Evolutionary conservation across 2,329 filamentous ascomycete species (phyloP).

Genomic region (Elsinoe arachidis): DNA sequence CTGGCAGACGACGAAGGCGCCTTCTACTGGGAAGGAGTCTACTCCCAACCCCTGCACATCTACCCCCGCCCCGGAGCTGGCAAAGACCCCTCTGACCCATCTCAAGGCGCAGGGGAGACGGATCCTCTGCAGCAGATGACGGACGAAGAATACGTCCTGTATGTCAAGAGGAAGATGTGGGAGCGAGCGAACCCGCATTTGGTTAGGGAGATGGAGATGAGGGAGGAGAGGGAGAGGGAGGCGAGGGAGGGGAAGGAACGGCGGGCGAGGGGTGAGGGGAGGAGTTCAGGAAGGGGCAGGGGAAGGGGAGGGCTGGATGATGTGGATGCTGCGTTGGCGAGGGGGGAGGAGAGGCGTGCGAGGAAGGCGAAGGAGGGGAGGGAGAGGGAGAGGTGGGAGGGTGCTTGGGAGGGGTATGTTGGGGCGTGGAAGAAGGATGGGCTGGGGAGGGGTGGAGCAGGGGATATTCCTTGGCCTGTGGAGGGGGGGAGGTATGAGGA

Average conservation of each 20-base stretch:
- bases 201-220: constrained; percentile 62
- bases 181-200: constrained; percentile 84
- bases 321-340: constrained; percentile 58
- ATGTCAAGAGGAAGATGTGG: constrained; percentile 88
- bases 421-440: constrained; percentile 45
- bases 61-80: constrained; percentile 59
- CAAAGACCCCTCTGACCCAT: not conserved
- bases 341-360: constrained; percentile 40
- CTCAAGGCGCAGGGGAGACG: constrained; percentile 39
- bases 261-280: constrained; percentile 26
- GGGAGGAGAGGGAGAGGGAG: constrained; percentile 44
- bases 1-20: constrained; percentile 96
- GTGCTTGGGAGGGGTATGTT: constrained; percentile 47
- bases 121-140: constrained; percentile 67
- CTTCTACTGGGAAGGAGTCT: constrained; percentile 88
- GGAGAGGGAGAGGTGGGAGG: constrained; percentile 44
- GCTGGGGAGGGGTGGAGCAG: constrained; percentile 10
- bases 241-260: constrained; percentile 37
- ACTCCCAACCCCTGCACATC: constrained; percentile 84
- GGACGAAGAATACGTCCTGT: constrained; percentile 82
- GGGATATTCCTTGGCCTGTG: constrained; percentile 63
- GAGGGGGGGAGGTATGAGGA: constrained; percentile 50
- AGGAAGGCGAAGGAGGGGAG: constrained; percentile 23
- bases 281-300: constrained; percentile 28
- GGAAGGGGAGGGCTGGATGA: constrained; percentile 29